Evolutionary conservation across 371 early-diverging fungal genomes (phyloP).

Genomic region (Mucor plumbeus): DNA sequence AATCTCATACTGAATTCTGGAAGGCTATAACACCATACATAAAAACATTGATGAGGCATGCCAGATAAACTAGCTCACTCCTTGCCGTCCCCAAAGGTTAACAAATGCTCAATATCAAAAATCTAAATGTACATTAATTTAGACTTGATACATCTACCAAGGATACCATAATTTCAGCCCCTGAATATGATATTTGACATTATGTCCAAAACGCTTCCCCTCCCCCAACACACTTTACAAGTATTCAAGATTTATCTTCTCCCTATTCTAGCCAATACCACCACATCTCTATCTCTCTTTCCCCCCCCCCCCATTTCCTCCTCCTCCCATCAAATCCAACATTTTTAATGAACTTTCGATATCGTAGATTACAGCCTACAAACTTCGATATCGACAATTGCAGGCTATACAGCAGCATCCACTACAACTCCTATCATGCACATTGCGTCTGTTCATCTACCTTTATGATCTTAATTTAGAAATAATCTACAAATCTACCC

Average conservation of each 20-base stretch:
- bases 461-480: background rate
- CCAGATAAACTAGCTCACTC: background rate
- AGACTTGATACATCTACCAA: background rate
- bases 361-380: constrained; percentile 2
- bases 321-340: background rate
- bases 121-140: background rate
- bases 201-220: background rate
- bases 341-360: background rate
- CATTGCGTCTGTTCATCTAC: background rate
- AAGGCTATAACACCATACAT: no score
- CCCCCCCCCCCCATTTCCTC: background rate
- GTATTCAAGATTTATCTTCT: no score
- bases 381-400: background rate
- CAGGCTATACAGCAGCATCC: background rate
- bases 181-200: background rate
- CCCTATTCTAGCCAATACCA: no score
- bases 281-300: background rate
- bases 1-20: no score
- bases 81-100: background rate
- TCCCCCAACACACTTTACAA: background rate
- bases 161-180: background rate
- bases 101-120: background rate
- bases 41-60: background rate
- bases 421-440: background rate
- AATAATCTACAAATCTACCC: background rate